A percentile compares a stretch with the other conserved stretches of the same genome.
These are phyloP conservation scores for Eragrostis nindensis DNA, from an alignment of 176 grass and related monocot genomes.

Conservation along the genomic window DNA sequence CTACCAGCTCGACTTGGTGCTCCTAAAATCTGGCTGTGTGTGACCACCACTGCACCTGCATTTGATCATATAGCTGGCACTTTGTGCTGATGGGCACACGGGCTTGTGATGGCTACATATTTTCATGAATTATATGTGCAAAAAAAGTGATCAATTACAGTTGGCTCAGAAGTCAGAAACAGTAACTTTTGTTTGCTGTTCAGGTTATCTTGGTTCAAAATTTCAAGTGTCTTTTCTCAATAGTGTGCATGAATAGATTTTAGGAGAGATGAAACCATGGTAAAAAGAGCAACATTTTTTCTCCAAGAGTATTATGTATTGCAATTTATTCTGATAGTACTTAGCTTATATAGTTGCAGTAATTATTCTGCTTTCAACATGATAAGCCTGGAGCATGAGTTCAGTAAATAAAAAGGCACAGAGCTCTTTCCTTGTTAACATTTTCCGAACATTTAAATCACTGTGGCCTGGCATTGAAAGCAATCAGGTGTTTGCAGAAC, in stretches of 20 bases:
- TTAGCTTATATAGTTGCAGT: conserved; percentile 16
- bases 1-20: conserved; percentile 51
- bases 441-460: conserved; percentile 54
- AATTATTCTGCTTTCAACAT: conserved; percentile 36
- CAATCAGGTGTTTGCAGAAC: conserved; percentile 62
- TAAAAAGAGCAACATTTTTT: conserved; percentile 21
- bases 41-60: conserved; percentile 53
- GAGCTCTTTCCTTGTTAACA: conserved; percentile 42
- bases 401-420: conserved; percentile 28
- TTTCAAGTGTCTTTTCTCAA: conserved; percentile 3
- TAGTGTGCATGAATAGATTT: conserved; percentile 2
- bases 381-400: neutral
- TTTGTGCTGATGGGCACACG: conserved; percentile 27
- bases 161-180: neutral
- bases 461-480: conserved; percentile 56
- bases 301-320: neutral
- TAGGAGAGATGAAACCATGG: neutral
- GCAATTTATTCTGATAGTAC: conserved; percentile 31
- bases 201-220: conserved; percentile 11
- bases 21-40: conserved; percentile 51
- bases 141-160: neutral
- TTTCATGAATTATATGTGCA: conserved; percentile 27
- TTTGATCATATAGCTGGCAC: conserved; percentile 57
- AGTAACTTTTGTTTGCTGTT: conserved; percentile 12
- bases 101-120: conserved; percentile 32